These are phyloP conservation scores for Suillus spraguei DNA, from an alignment of 768 basidiomycete genomes.

Conservation along the genomic window DNA sequence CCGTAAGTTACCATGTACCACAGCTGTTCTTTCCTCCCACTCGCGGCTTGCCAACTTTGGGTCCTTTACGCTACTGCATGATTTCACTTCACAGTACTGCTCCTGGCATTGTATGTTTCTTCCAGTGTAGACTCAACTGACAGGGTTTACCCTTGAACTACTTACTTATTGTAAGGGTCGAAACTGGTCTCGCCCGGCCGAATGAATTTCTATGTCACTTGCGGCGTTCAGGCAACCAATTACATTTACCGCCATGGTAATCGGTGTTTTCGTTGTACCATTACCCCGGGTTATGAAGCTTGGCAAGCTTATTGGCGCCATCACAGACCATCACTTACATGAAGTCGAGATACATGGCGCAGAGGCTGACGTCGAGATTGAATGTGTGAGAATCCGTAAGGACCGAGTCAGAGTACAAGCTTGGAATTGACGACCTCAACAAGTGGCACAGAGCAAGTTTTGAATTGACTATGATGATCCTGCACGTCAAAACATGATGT, in stretches of 20 bases:
- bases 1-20: too few relatives aligned
- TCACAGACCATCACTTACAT: not conserved
- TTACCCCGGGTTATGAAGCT: not conserved
- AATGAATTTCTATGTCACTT: not conserved
- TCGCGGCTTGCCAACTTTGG: too few relatives aligned
- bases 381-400: not conserved
- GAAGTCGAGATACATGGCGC: not conserved
- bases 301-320: not conserved
- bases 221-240: not conserved
- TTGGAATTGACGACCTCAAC: not conserved
- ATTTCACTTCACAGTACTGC: not conserved
- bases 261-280: not conserved
- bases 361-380: not conserved
- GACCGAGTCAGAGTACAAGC: not conserved
- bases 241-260: not conserved
- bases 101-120: not conserved
- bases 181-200: not conserved
- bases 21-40: too few relatives aligned
- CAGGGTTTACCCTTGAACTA: not conserved
- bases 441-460: not conserved
- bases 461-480: not conserved
- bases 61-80: too few relatives aligned
- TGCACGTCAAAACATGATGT: not conserved
- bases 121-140: not conserved
- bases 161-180: not conserved